Conservation (phyloP, 2,329 filamentous ascomycete species). For the Aureobasidium sp. region DNA sequence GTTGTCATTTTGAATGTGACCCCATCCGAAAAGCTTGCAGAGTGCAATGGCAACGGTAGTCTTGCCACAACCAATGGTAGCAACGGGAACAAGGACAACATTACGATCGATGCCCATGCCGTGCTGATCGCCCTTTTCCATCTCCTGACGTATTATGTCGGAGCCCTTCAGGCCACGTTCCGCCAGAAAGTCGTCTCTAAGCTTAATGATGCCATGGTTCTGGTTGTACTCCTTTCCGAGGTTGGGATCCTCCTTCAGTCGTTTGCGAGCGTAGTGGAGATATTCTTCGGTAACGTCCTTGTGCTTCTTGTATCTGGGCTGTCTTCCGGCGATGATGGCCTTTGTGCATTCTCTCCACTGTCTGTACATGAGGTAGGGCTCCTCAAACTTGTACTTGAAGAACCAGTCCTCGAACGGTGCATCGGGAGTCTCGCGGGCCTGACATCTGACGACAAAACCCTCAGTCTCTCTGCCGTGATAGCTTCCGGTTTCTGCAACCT, state of each 20-base stretch:
- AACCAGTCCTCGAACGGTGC: conserved; percentile 83
- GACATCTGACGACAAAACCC: conserved; percentile 89
- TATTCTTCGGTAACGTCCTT: conserved; percentile 85
- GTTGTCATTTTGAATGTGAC: conserved; percentile 94
- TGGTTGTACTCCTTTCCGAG: conserved; percentile 64
- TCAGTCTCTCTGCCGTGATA: conserved; percentile 90
- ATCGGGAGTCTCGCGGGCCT: conserved; percentile 48
- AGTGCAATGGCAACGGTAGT: conserved; percentile 83
- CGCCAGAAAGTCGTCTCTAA: conserved; percentile 79
- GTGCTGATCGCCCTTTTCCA: conserved; percentile 42
- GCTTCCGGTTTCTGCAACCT: conserved; percentile 76
- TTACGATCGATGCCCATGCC: conserved; percentile 53
- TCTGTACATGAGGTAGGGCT: conserved; percentile 96
- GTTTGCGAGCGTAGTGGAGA: conserved; percentile 66
- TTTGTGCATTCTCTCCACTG: conserved; percentile 99
- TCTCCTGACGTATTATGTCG: conserved; percentile 74
- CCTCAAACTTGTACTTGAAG: conserved; percentile 99
- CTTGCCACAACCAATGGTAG: conserved; percentile 93
- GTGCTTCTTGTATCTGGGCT: conserved; percentile 78
- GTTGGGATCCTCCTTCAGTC: conserved; percentile 58
- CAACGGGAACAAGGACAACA: conserved; percentile 79
- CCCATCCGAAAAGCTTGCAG: conserved; percentile 77
- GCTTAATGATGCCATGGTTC: conserved; percentile 90
- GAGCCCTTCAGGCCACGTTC: conserved; percentile 78
- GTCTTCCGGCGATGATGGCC: conserved; percentile 65